Evolutionary conservation across 495 filamentous ascomycete genomes (phyloP).

Genomic region (Margaritispora aquatica): DNA sequence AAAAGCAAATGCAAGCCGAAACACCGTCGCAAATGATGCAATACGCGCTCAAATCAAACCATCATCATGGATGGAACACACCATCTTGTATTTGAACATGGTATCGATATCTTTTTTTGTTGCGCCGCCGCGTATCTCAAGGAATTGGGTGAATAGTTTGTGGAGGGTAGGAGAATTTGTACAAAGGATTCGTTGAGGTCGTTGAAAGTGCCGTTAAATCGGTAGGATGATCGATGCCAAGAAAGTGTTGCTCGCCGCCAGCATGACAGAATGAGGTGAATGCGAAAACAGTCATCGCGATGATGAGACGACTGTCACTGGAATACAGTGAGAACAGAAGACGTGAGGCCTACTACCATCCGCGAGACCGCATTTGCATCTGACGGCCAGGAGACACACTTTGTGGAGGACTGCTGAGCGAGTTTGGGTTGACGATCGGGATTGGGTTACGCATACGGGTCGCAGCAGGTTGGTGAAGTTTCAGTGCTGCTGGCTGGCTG

Average conservation of each 20-base stretch:
- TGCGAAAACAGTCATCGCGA: slow-evolving; percentile 23
- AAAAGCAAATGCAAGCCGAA: slow-evolving; percentile 24
- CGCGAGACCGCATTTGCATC: slow-evolving; percentile 55
- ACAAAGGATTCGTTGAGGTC: slow-evolving; percentile 27
- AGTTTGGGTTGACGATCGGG: slow-evolving; percentile 94
- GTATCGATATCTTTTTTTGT: slow-evolving; percentile 26
- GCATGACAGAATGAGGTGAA: slow-evolving; percentile 16
- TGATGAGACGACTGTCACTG: slow-evolving; percentile 15
- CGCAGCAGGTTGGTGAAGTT: slow-evolving; percentile 80
- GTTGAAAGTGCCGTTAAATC: slow-evolving; percentile 14
- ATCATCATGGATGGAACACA: slow-evolving; percentile 15
- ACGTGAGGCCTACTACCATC: slow-evolving; percentile 37
- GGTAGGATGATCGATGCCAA: slow-evolving; percentile 23
- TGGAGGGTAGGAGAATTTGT: slow-evolving; percentile 17
- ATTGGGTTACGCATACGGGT: slow-evolving; percentile 92
- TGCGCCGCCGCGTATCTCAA: slow-evolving; percentile 22
- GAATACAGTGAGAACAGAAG: slow-evolving; percentile 15
- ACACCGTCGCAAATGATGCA: slow-evolving; percentile 26
- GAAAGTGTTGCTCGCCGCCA: slow-evolving; percentile 17
- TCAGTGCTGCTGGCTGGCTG: slow-evolving; percentile 49
- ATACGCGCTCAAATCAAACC: slow-evolving; percentile 26
- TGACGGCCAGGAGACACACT: slow-evolving; percentile 84
- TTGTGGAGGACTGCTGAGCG: slow-evolving; percentile 84
- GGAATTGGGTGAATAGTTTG: slow-evolving; percentile 16
- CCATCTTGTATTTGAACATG: slow-evolving; percentile 22